Conservation (phyloP, 495 filamentous ascomycete genomes). For the Rostrohypoxylon terebratum region DNA sequence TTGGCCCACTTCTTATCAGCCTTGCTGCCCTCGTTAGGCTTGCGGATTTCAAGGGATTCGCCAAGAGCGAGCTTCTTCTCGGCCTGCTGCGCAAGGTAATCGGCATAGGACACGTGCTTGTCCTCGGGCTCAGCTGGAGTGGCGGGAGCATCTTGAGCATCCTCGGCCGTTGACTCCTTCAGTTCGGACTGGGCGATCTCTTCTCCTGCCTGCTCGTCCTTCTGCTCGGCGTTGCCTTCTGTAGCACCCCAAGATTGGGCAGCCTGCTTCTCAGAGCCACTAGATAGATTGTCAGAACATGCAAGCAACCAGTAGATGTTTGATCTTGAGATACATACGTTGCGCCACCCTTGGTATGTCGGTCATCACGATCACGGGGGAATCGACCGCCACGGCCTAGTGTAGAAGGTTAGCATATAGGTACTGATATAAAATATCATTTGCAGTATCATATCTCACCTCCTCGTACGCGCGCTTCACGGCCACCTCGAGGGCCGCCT, state of each 20-base stretch:
- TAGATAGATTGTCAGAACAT: conserved; percentile 44
- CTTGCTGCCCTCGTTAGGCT: conserved; percentile 90
- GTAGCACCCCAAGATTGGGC: conserved; percentile 88
- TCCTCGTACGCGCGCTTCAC: conserved; percentile 69
- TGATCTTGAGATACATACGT: conserved; percentile 64
- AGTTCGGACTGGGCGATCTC: conserved; percentile 86
- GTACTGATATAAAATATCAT: neutral
- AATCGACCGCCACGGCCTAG: conserved; percentile 60
- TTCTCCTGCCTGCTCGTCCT: conserved; percentile 89
- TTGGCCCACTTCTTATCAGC: conserved; percentile 90
- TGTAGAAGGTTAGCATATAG: conserved; percentile 12
- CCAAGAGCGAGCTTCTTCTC: conserved; percentile 83
- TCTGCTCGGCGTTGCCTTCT: conserved; percentile 81
- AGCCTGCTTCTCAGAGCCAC: conserved; percentile 93
- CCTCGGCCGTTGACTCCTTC: conserved; percentile 66
- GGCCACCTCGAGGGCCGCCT: conserved; percentile 64
- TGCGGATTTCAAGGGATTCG: conserved; percentile 73
- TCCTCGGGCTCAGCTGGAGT: conserved; percentile 77
- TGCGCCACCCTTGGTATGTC: conserved; percentile 79
- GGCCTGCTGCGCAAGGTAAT: conserved; percentile 88
- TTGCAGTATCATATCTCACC: conserved; percentile 50
- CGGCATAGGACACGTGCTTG: conserved; percentile 85
- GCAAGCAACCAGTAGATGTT: neutral
- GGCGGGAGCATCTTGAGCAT: conserved; percentile 52
- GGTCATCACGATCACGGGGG: conserved; percentile 74